Evolutionary conservation across 1,139 yeast species (phyloP), one percentile per base, ranked within the genome.

Genomic region (Meyerozyma elateridarum): DNA sequence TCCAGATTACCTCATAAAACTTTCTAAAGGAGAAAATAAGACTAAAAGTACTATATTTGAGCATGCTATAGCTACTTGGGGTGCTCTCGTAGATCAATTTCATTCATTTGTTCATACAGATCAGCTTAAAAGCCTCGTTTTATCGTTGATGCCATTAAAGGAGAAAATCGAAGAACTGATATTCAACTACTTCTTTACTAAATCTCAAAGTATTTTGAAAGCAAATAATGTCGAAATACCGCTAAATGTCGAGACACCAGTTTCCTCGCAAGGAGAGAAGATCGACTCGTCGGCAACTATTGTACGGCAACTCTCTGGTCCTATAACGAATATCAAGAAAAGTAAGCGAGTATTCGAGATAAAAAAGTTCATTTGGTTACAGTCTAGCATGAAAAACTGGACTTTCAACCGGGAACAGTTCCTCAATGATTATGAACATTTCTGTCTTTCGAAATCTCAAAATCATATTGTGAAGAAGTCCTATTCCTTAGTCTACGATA

Each of bases 281-380:
- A n/a, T 15, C 9, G 27, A 24, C 27, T 17, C 27, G 9, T 15
- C 27, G 8, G 15, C 8, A 17, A 15, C 27, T n/a, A 9, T 24
- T 4, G n/a, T 24, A n/a, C 9, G 27, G 11, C 27, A 15, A 15
- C 11, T 24, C 14, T 24, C 27, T 8, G 27, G 27, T 6, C 27
- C 18, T 4, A 24, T 24, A 24, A 8, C 27, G 8, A 24, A 24
- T 18, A 24, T 15, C 13, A 24, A 24, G 27, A 24, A 24, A 8
- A 24, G 11, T 18, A 15, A 17, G 3, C 14, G 27, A 5, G 6
- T 15, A 14, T 24, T 24, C 12, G 25, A 41, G 13, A 35, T 59
- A 35, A 61, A 59, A 41, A 55, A 52, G 29, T 58, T 52, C 31
- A 45, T 56, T 25, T 63, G 64, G 63, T 45, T 62, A 31, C 48